These are phyloP conservation scores for Miscanthus sacchariflorus DNA, from an alignment of 202 grass and related monocot species.

Conservation along the genomic window DNA sequence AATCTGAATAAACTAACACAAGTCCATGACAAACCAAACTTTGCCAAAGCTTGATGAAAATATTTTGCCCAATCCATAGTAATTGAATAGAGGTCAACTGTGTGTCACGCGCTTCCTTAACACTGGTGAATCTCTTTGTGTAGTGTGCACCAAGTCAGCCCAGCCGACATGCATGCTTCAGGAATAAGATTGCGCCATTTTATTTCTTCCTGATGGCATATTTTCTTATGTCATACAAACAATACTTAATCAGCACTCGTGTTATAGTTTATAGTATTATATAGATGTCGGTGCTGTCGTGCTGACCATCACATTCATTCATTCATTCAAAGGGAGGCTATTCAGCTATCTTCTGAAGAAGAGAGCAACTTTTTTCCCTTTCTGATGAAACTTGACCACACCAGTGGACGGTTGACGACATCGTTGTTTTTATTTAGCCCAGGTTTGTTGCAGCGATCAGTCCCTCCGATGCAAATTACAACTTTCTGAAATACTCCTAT, in stretches of 20 bases:
- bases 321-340: constrained; percentile 1
- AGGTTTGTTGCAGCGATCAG: too few species aligned
- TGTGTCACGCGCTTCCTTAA: background rate
- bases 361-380: too few species aligned
- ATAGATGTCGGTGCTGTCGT: constrained; percentile 30
- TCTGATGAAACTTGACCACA: too few species aligned
- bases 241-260: background rate
- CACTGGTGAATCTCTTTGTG: background rate
- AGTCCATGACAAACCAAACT: background rate
- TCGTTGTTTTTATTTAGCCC: too few species aligned
- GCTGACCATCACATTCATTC: background rate
- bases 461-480: too few species aligned
- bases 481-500: too few species aligned
- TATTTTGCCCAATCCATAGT: background rate
- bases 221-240: background rate
- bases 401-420: too few species aligned
- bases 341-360: background rate
- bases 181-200: background rate
- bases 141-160: background rate
- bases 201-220: constrained; percentile 1
- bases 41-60: background rate
- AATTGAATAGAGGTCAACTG: constrained; percentile 11
- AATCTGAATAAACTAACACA: background rate
- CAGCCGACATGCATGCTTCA: constrained; percentile 35
- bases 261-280: background rate